These are phyloP conservation scores for Coniella vitis DNA, from an alignment of 2,329 filamentous ascomycete genomes.

Conservation along the genomic window DNA sequence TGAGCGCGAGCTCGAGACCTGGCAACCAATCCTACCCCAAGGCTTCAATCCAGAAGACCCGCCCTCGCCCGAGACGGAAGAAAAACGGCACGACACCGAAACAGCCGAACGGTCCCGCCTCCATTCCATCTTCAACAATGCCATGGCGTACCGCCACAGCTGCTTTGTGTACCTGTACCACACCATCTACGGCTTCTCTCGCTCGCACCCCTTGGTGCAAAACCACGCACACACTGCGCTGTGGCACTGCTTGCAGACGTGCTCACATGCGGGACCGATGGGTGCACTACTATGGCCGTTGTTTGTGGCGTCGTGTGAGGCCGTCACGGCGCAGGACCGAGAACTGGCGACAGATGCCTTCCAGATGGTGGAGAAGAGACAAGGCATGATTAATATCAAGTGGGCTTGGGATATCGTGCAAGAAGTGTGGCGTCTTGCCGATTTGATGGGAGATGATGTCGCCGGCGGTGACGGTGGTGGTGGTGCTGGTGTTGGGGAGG, in stretches of 20 bases:
- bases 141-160: constrained; percentile 53
- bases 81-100: constrained; percentile 16
- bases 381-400: constrained; percentile 60
- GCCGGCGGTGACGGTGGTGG: too few relatives aligned
- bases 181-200: constrained; percentile 41
- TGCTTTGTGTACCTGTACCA: constrained; percentile 53
- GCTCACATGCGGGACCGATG: constrained; percentile 52
- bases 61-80: constrained; percentile 9
- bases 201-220: constrained; percentile 45
- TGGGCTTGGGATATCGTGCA: constrained; percentile 54
- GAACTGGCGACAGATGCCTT: constrained; percentile 46
- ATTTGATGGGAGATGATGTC: constrained; percentile 25
- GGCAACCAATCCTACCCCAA: constrained; percentile 45
- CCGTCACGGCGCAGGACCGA: constrained; percentile 41
- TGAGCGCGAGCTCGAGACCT: constrained; percentile 46
- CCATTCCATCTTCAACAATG: constrained; percentile 51
- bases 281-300: constrained; percentile 58
- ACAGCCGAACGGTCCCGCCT: constrained; percentile 35
- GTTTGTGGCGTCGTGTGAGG: constrained; percentile 58
- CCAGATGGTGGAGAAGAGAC: constrained; percentile 44
- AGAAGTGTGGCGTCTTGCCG: constrained; percentile 53
- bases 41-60: constrained; percentile 25
- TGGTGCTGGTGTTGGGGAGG: constrained; percentile 7
- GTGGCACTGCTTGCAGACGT: constrained; percentile 47
- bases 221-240: constrained; percentile 44